These are phyloP conservation scores for Scheffersomyces amazonensis DNA, from an alignment of 805 yeast genomes.

Conservation along the genomic window DNA sequence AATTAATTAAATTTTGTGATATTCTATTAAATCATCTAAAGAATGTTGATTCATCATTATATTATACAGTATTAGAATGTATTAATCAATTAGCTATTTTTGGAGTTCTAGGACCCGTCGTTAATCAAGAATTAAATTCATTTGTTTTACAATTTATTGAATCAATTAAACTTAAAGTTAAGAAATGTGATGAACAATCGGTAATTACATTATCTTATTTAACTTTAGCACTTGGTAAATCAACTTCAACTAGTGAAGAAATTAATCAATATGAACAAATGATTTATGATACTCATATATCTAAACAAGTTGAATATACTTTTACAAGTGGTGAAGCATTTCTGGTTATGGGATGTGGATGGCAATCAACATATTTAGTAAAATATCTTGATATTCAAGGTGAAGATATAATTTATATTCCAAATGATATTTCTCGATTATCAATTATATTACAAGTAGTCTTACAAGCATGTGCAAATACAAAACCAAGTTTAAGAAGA, in stretches of 20 bases:
- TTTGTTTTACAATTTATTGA: conserved; percentile 13
- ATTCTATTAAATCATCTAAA: conserved; percentile 12
- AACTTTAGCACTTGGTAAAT: conserved; percentile 34
- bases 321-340: conserved; percentile 86
- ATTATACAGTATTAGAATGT: conserved; percentile 31
- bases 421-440: conserved; percentile 14
- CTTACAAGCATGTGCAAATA: conserved; percentile 50
- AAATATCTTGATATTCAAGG: conserved; percentile 55
- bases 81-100: conserved; percentile 43
- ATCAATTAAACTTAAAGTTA: conserved; percentile 38
- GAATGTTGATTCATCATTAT: conserved; percentile 16
- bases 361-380: conserved; percentile 59
- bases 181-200: conserved; percentile 59
- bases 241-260: conserved; percentile 9
- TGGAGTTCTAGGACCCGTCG: conserved; percentile 43
- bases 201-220: conserved; percentile 55
- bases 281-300: conserved; percentile 55
- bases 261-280: conserved; percentile 37
- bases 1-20: conserved; percentile 9
- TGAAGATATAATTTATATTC: conserved; percentile 14
- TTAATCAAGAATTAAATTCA: conserved; percentile 3
- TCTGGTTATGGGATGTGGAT: conserved; percentile 67
- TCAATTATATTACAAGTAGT: conserved; percentile 45
- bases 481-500: conserved; percentile 72
- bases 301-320: conserved; percentile 72